phyloP scores from a whole-genome alignment of 441 rosid genomes.

The Adansonia gregorii region DNA sequence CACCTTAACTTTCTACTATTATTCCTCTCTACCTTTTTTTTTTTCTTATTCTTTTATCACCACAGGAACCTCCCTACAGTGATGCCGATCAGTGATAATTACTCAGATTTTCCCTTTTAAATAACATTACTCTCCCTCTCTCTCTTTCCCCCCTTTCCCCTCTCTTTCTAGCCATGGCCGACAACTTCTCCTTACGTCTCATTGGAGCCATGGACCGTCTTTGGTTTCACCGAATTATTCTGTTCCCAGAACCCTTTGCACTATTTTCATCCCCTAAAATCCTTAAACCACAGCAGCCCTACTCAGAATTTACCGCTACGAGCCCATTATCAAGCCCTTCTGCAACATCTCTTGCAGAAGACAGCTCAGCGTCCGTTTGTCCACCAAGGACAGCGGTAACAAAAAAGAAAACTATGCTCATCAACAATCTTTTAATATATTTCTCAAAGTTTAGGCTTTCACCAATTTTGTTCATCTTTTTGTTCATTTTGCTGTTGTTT shows the following conservation, averaged over 20 bases:
- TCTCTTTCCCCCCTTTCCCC: background rate
- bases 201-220: constrained; percentile 56
- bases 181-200: constrained; percentile 34
- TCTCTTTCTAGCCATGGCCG: constrained; percentile 35
- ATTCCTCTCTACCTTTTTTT: constrained; percentile 15
- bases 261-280: constrained; percentile 28
- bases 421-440: background rate
- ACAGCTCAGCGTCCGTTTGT: background rate
- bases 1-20: constrained; percentile 23
- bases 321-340: constrained; percentile 24
- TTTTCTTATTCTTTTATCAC: constrained; percentile 16
- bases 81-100: background rate
- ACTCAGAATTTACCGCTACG: constrained; percentile 14
- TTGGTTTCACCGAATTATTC: constrained; percentile 56
- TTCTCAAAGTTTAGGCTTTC: background rate
- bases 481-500: background rate
- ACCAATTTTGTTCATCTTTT: background rate
- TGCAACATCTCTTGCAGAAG: constrained; percentile 26
- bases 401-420: background rate
- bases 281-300: constrained; percentile 23
- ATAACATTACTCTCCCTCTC: background rate
- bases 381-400: constrained; percentile 27
- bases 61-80: background rate
- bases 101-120: background rate
- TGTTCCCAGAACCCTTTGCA: constrained; percentile 40